A percentile compares a stretch with the other conserved stretches of the same genome.
Evolutionary conservation across 257 asterid species (phyloP).

Genomic region (Cynanchum wilfordii): DNA sequence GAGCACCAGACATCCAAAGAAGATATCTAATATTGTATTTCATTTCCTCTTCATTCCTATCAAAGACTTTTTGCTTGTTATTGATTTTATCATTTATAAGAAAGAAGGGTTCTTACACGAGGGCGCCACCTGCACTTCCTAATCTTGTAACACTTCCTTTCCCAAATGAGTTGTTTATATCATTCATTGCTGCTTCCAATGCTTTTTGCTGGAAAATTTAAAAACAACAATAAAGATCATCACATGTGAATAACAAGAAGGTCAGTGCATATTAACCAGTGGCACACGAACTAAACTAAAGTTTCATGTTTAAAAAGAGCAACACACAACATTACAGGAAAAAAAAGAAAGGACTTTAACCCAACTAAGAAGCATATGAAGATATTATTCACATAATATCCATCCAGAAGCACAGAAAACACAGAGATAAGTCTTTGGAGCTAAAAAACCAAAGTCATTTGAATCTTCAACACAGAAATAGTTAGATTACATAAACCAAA

Average conservation of each 20-base stretch:
- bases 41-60: not conserved
- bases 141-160: constrained; percentile 96
- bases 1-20: not conserved
- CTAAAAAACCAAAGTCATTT: not conserved
- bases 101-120: constrained; percentile 62
- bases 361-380: not conserved
- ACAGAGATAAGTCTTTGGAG: constrained; percentile 6
- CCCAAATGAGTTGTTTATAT: constrained; percentile 89
- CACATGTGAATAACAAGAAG: constrained; percentile 11
- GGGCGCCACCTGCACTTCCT: constrained; percentile 97
- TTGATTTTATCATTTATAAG: not conserved
- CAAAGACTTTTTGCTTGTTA: not conserved
- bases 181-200: constrained; percentile 93
- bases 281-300: not conserved
- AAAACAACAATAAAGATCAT: constrained; percentile 1
- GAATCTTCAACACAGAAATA: not conserved
- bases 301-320: not conserved
- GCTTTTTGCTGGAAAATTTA: constrained; percentile 69
- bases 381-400: not conserved
- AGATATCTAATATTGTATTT: not conserved
- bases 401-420: not conserved
- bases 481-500: not conserved
- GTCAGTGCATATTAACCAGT: not conserved
- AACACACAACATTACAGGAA: not conserved
- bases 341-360: not conserved